Conservation (phyloP, 352 stramenopile genomes). For the Phytophthora rubi region DNA sequence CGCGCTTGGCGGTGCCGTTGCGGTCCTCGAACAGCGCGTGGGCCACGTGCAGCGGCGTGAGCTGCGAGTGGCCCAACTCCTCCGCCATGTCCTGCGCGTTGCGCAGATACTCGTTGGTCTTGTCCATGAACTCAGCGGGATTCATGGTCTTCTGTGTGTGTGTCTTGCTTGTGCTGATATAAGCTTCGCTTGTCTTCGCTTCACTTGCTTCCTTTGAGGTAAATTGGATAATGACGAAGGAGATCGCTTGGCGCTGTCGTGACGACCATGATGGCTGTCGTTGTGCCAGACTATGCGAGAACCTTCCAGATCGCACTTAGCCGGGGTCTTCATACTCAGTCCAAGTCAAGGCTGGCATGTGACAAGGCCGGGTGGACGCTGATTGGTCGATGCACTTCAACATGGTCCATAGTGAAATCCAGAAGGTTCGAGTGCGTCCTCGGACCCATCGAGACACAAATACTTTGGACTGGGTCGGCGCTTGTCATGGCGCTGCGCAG, state of each 20-base stretch:
- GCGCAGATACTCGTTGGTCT: constrained; percentile 71
- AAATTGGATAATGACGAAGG: constrained; percentile 40
- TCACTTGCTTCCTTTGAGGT: constrained; percentile 26
- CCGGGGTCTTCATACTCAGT: constrained; percentile 13
- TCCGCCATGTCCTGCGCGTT: constrained; percentile 60
- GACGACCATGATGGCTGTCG: background rate
- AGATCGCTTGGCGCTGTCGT: background rate
- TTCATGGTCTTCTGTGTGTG: constrained; percentile 57
- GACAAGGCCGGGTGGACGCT: constrained; percentile 9
- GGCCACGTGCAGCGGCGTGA: constrained; percentile 78
- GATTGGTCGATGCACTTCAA: constrained; percentile 39
- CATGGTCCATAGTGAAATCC: constrained; percentile 16
- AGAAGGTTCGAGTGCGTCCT: constrained; percentile 15
- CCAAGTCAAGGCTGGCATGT: constrained; percentile 20
- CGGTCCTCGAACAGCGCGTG: constrained; percentile 73
- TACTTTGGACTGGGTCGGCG: too few relatives aligned
- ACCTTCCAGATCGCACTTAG: constrained; percentile 46
- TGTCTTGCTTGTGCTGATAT: too few relatives aligned
- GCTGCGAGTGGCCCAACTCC: constrained; percentile 72
- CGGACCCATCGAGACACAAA: constrained; percentile 9
- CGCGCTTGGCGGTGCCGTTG: constrained; percentile 57
- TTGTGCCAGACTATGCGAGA: constrained; percentile 17
- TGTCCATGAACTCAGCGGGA: constrained; percentile 80
- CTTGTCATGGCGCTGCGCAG: constrained; percentile 24
- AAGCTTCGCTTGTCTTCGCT: constrained; percentile 21